phyloP scores from a whole-genome alignment of 2,329 filamentous ascomycete species.

The Pseudocercospora ulei region DNA sequence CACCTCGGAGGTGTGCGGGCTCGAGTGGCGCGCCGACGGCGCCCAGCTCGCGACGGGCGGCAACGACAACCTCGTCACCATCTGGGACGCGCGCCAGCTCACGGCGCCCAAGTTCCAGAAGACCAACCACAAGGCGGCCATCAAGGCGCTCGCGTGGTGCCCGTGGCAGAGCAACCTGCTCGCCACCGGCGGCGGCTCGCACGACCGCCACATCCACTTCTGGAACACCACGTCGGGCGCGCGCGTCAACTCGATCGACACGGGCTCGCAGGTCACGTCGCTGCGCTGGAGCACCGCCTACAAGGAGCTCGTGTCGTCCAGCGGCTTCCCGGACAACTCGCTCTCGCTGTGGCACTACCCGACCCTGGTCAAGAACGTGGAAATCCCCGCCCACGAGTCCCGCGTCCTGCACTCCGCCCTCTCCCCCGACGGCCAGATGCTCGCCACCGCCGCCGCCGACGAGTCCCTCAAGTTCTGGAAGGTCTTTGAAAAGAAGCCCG shows the following conservation, averaged over 20 bases:
- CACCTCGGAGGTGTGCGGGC: constrained; percentile 93
- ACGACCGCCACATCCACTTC: constrained; percentile 98
- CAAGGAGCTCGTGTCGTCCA: constrained; percentile 95
- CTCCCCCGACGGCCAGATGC: constrained; percentile 94
- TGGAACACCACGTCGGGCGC: constrained; percentile 99
- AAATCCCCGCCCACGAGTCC: constrained; percentile 96
- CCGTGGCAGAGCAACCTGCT: constrained; percentile 97
- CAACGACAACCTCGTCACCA: constrained; percentile 97
- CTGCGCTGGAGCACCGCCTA: constrained; percentile 94
- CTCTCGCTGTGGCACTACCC: constrained; percentile 99
- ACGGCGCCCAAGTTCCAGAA: constrained; percentile 97
- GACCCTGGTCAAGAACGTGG: constrained; percentile 88
- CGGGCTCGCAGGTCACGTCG: constrained; percentile 91
- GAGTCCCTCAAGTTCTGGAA: constrained; percentile 99
- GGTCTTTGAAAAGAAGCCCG: constrained; percentile 97
- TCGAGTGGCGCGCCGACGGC: constrained; percentile 95
- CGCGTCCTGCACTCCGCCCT: constrained; percentile 93
- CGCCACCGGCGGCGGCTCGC: constrained; percentile 88
- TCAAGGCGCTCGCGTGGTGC: constrained; percentile 98
- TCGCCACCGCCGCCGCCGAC: constrained; percentile 89
- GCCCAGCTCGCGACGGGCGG: constrained; percentile 94
- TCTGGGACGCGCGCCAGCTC: constrained; percentile 94
- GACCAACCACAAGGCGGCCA: constrained; percentile 97
- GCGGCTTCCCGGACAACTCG: constrained; percentile 98
- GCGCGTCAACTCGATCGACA: constrained; percentile 97